Conservation (phyloP, 2,329 filamentous ascomycete genomes). For the Phialophora expanda region DNA sequence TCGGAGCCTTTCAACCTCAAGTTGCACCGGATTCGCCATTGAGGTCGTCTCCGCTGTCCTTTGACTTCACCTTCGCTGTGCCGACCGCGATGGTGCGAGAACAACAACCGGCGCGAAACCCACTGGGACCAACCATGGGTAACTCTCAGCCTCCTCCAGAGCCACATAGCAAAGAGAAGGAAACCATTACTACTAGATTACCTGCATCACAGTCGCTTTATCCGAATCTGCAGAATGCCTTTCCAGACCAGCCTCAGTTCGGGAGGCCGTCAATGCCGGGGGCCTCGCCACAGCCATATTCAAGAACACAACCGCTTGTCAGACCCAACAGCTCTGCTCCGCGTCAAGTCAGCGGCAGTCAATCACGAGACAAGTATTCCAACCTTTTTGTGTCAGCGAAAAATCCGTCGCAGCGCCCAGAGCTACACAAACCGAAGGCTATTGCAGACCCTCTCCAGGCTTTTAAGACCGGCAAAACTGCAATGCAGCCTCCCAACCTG, state of each 20-base stretch:
- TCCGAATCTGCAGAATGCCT: constrained; percentile 22
- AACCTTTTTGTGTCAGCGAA: constrained; percentile 37
- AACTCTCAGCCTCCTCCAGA: constrained; percentile 43
- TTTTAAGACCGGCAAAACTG: constrained; percentile 36
- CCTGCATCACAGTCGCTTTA: constrained; percentile 22
- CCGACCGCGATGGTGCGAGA: constrained; percentile 57
- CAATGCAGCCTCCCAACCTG: constrained; percentile 37
- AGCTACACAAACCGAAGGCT: constrained; percentile 33
- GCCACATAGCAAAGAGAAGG: constrained; percentile 39
- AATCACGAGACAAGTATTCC: constrained; percentile 34
- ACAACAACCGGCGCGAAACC: constrained; percentile 52
- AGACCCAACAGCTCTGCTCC: constrained; percentile 41
- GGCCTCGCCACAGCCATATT: constrained; percentile 49
- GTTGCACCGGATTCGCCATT: constrained; percentile 1
- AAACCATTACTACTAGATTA: background rate
- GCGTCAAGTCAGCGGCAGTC: constrained; percentile 28
- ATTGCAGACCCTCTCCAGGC: constrained; percentile 33
- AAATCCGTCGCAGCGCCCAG: constrained; percentile 32
- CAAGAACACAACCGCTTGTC: constrained; percentile 55
- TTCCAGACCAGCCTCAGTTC: constrained; percentile 55
- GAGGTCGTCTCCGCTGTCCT: constrained; percentile 8
- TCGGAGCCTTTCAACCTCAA: constrained; percentile 14
- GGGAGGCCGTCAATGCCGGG: constrained; percentile 64
- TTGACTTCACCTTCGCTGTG: constrained; percentile 21
- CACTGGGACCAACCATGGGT: constrained; percentile 45